These are phyloP conservation scores for Aspergillus brasiliensis DNA, from an alignment of 2,329 filamentous ascomycete species.

Conservation along the genomic window DNA sequence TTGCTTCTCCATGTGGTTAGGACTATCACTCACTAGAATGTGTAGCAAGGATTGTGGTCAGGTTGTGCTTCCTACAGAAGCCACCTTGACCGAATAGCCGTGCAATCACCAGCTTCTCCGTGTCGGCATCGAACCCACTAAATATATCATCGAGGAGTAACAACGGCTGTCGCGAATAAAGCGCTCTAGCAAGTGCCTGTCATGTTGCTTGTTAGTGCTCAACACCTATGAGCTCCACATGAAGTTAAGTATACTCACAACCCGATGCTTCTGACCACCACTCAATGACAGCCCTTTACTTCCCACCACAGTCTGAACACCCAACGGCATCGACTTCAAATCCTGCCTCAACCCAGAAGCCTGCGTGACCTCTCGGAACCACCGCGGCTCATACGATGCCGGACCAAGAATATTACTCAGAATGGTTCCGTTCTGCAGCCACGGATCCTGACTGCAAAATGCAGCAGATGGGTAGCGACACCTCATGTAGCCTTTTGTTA, in stretches of 20 bases:
- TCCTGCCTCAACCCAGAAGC: slow-evolving; percentile 29
- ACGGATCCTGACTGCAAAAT: slow-evolving; percentile 20
- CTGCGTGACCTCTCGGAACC: slow-evolving; percentile 30
- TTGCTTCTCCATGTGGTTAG: background rate
- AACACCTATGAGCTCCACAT: background rate
- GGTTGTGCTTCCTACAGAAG: background rate
- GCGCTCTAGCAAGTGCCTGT: slow-evolving; percentile 32
- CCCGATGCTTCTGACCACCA: slow-evolving; percentile 32
- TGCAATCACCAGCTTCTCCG: slow-evolving; percentile 29
- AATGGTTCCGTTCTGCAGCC: slow-evolving; percentile 19
- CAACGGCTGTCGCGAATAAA: slow-evolving; percentile 34
- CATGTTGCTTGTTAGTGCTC: background rate
- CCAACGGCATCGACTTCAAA: slow-evolving; percentile 18
- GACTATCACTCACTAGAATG: background rate
- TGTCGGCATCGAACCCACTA: slow-evolving; percentile 36
- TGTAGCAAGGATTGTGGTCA: slow-evolving; percentile 3
- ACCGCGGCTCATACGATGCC: slow-evolving; percentile 18
- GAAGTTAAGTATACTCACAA: slow-evolving; percentile 9
- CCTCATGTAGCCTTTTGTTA: slow-evolving; percentile 8
- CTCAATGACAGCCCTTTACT: slow-evolving; percentile 27
- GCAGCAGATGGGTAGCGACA: background rate
- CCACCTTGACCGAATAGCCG: background rate
- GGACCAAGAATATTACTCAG: slow-evolving; percentile 27
- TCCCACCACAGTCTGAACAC: slow-evolving; percentile 27
- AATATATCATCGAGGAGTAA: slow-evolving; percentile 42